Evolutionary conservation across 495 filamentous ascomycete genomes (phyloP), one percentile per base, ranked within the genome.

Genomic region (Evernia prunastri): DNA sequence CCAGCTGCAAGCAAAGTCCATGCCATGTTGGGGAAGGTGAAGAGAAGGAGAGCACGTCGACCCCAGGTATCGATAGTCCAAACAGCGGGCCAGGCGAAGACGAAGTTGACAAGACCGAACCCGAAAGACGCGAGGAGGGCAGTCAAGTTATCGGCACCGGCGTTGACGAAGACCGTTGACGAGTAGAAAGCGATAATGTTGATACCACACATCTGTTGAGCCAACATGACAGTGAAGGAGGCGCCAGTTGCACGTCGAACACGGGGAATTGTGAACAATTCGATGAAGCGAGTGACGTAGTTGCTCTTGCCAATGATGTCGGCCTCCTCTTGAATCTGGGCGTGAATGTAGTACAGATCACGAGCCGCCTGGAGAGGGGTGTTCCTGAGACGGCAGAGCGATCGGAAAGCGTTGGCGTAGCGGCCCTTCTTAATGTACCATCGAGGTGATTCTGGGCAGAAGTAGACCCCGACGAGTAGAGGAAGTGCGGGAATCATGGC

Each of bases 171-270:
- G 62, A 90, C 84, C 31, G 81, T 79, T 0, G 85, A 83, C 1
- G 81, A 86, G 69, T 91, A 91, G 73, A 88, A 91, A 12, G 86
- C 86, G 63, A 87, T 86, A 61, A 87, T 84, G 64, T 87, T 87
- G 67, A 85, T 68, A 66, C 80, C 82, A 63, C 81, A 83, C 78
- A 84, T 81, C 69, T 85, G 82, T 71, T 87, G 84, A 2, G 82
- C 86, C 67, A 89, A 80, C 84, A 90, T 90, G 59, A 91, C 87
- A 2, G 81, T 78, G 63, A 77, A 80, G 0, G 83, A 85, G 40
- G 86, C 87, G 33, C 84, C 77, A 31, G 83, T 88, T 15, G 87
- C 86, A 61, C 87, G 82, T 43, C 87, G 81, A 58, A 88, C 75
- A 37, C 87, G 84, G 20, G 87, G 86, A 63, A 89, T 83, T 15